These are phyloP conservation scores for Larix sibirica DNA, from an alignment of 83 land plant species.

Conservation along the genomic window DNA sequence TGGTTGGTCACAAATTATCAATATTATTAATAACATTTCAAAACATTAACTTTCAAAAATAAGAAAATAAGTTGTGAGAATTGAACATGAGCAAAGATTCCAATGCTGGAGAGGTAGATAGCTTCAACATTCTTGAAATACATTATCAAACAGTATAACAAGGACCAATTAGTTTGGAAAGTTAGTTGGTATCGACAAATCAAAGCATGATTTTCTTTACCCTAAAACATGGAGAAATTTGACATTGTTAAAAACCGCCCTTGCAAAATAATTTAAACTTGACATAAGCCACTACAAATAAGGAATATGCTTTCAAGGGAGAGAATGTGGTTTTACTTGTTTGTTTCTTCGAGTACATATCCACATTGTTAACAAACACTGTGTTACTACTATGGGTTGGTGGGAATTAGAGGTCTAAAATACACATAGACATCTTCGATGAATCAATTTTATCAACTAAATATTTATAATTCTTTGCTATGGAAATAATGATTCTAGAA, in stretches of 20 bases:
- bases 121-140: slow-evolving; percentile 34
- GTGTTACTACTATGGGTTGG: too few relatives aligned
- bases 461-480: too few relatives aligned
- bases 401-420: too few relatives aligned
- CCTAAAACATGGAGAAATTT: not conserved
- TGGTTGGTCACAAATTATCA: not conserved
- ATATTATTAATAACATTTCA: not conserved
- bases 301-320: not conserved
- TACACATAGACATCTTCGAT: too few relatives aligned
- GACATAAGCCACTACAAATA: not conserved
- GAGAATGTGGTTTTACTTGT: too few relatives aligned
- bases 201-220: not conserved
- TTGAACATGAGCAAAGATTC: slow-evolving; percentile 47
- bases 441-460: too few relatives aligned
- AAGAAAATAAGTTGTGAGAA: not conserved
- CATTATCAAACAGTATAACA: slow-evolving; percentile 31
- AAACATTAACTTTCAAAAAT: not conserved
- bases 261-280: not conserved
- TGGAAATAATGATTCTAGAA: too few relatives aligned
- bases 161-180: slow-evolving; percentile 45
- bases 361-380: too few relatives aligned
- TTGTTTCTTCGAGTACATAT: too few relatives aligned
- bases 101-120: slow-evolving; percentile 50
- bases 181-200: slow-evolving; percentile 23
- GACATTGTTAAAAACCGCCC: not conserved